phyloP scores from a whole-genome alignment of 2,329 filamentous ascomycete genomes.

The Paracoccidioides brasiliensis region DNA sequence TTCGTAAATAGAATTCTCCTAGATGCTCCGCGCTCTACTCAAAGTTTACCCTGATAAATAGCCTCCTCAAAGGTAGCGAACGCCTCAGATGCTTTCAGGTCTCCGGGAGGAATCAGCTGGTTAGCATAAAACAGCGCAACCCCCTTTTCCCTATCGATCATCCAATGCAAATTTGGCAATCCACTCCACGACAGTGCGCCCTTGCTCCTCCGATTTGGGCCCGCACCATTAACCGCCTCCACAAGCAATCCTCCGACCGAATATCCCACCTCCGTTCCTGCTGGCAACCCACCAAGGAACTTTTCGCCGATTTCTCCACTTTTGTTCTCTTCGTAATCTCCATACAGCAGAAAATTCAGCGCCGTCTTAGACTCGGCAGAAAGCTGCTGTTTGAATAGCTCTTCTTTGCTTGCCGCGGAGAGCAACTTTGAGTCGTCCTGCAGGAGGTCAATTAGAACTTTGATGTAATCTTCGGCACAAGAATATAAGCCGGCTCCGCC shows the following conservation, averaged over 20 bases:
- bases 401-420: conserved; percentile 15
- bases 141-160: neutral
- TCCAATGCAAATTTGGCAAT: neutral
- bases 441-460: conserved; percentile 20
- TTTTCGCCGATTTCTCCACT: neutral
- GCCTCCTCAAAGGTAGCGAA: neutral
- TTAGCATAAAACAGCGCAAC: neutral
- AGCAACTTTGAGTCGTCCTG: conserved; percentile 21
- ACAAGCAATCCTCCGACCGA: no score
- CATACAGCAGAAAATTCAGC: neutral
- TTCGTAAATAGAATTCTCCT: neutral
- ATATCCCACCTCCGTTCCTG: no score
- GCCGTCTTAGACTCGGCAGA: neutral
- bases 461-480: conserved; percentile 17
- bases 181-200: no score
- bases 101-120: neutral
- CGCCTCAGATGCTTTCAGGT: neutral
- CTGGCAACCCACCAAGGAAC: no score
- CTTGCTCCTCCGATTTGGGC: no score
- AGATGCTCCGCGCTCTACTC: neutral
- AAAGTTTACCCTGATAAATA: neutral
- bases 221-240: no score
- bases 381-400: conserved; percentile 20
- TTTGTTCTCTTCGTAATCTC: neutral
- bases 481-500: conserved; percentile 35